Base-by-base conservation (phyloP, 2,329 filamentous ascomycete species). In the Xylariomycetidae sp. region DNA sequence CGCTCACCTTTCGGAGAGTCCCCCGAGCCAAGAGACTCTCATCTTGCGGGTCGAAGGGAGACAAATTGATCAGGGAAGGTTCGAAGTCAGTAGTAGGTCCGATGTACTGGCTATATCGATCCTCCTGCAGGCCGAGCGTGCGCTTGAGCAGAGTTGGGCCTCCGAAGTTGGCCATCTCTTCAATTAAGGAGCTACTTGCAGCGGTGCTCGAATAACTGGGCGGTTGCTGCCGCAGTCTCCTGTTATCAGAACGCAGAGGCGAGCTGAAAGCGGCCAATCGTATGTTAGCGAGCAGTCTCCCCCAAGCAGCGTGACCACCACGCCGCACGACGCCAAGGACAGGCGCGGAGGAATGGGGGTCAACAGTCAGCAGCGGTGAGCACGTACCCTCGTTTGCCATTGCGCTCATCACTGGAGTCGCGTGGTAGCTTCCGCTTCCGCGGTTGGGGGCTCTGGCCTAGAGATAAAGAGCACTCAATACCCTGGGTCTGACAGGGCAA, bases 81-180 rank as follows among this genome's bases (percentile, higher is more conserved):
- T 92, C 85, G 53, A 89, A 86, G 49, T 88, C 83, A 31, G 85
- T 88, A 31, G 84, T 90, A 37, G 82, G 76, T 17, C 85, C 85
- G 48, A 92, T 85, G 53, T 90, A 86, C 60, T 86, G 82, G 61
- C 83, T 87, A 57, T 83, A 87, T 40, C 83, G 78, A 57, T 86
- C 81, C 51, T 76, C 68, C 56, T 90, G 85, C 46, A 92, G 70
- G 39, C 85, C 85, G 37, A 92, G 66, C 12, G 79, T 82, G 53
- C 77, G 72, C 58, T 79, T 80, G 37, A 84, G 66, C 49, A 81
- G 64, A 37, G 75, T 78, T 33, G 76, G 74, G 24, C 76, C 77
- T 40, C 77, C 77, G 49, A 82, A 74, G 56, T 82, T 81, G 55
- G 78, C 77, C 74, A 82, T 79, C 44, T 82, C 78, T 63, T 82